Conservation (phyloP, 2,329 filamentous ascomycete species). For the Aspergillus thermomutatus region DNA sequence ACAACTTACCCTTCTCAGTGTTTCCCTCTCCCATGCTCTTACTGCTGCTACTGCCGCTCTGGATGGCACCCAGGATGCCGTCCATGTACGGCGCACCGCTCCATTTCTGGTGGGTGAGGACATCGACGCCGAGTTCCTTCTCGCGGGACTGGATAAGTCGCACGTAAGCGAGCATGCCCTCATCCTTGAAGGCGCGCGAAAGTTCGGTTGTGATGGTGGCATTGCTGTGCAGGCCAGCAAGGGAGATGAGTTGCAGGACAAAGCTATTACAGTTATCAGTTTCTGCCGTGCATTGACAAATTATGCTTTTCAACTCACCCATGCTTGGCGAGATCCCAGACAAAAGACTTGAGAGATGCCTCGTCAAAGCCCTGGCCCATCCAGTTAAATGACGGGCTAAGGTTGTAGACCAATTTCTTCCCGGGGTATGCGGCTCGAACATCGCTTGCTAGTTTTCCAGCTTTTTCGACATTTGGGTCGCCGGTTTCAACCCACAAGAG, state of each 20-base stretch:
- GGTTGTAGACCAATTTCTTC: slow-evolving; percentile 94
- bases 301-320: slow-evolving; percentile 56
- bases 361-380: slow-evolving; percentile 89
- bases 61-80: slow-evolving; percentile 83
- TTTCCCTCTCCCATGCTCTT: slow-evolving; percentile 95
- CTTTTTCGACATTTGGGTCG: slow-evolving; percentile 77
- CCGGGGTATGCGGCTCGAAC: slow-evolving; percentile 68
- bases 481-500: slow-evolving; percentile 97
- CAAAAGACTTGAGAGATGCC: slow-evolving; percentile 79
- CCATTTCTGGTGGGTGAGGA: slow-evolving; percentile 89
- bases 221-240: slow-evolving; percentile 62
- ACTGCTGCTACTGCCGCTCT: slow-evolving; percentile 83
- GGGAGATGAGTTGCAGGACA: slow-evolving; percentile 61
- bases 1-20: slow-evolving; percentile 60
- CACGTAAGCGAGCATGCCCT: slow-evolving; percentile 98
- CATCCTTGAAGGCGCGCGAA: slow-evolving; percentile 74
- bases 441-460: slow-evolving; percentile 68
- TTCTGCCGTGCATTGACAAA: background rate
- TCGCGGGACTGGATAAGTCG: slow-evolving; percentile 84
- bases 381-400: slow-evolving; percentile 98
- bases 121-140: slow-evolving; percentile 86
- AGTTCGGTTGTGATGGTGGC: slow-evolving; percentile 70
- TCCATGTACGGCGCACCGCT: slow-evolving; percentile 74
- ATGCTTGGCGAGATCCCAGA: slow-evolving; percentile 92
- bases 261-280: slow-evolving; percentile 40